Evolutionary conservation across 2,329 filamentous ascomycete species (phyloP).

Genomic region (Monosporascus ibericus): DNA sequence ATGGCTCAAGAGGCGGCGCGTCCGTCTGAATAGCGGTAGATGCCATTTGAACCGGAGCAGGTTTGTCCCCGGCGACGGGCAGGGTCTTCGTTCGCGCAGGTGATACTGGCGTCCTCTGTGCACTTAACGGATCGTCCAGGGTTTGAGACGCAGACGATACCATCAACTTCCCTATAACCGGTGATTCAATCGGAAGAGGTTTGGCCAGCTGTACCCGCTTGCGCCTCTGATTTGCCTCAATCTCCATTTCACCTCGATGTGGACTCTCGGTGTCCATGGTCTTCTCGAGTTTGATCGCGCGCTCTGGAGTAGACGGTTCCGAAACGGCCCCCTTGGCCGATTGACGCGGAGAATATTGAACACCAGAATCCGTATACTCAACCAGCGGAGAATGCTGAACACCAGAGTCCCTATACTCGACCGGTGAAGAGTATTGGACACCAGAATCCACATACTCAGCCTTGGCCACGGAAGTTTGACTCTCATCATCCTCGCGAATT

Average conservation of each 20-base stretch:
- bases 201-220: conserved; percentile 58
- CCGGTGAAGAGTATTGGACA: conserved; percentile 45
- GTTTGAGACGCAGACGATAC: conserved; percentile 62
- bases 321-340: conserved; percentile 52
- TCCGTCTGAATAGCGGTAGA: conserved; percentile 60
- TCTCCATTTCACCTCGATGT: conserved; percentile 47
- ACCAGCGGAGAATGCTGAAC: conserved; percentile 76
- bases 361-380: conserved; percentile 65
- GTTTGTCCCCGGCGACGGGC: conserved; percentile 27
- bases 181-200: conserved; percentile 43
- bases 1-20: conserved; percentile 12
- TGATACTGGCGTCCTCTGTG: conserved; percentile 58
- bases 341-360: conserved; percentile 50
- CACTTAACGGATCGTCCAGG: conserved; percentile 54
- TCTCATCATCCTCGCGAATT: conserved; percentile 45
- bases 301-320: conserved; percentile 39
- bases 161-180: conserved; percentile 42
- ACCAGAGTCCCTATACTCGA: conserved; percentile 66
- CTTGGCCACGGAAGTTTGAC: conserved; percentile 28
- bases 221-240: conserved; percentile 67
- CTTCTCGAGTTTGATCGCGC: conserved; percentile 31
- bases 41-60: conserved; percentile 35
- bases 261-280: conserved; percentile 37
- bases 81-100: conserved; percentile 37
- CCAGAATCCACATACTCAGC: conserved; percentile 66